A percentile compares a stretch with the other conserved stretches of the same genome.
These are phyloP conservation scores for Neocucurbitaria cava DNA, from an alignment of 2,329 filamentous ascomycete species.

Conservation along the genomic window DNA sequence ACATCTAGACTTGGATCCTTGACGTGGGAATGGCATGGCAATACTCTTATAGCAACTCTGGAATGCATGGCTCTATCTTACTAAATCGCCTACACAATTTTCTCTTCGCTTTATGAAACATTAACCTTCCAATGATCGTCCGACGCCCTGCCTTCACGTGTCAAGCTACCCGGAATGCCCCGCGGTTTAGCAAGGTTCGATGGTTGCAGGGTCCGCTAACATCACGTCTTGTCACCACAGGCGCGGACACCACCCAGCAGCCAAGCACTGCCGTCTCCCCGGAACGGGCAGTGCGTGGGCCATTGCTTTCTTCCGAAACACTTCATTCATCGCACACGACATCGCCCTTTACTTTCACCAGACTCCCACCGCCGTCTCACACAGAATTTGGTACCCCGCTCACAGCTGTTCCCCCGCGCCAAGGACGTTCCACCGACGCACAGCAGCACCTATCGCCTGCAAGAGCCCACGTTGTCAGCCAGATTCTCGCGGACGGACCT, in stretches of 20 bases:
- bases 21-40: conserved; percentile 11
- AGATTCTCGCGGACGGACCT: conserved; percentile 20
- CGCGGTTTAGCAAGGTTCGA: background rate
- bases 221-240: conserved; percentile 10
- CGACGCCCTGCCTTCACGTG: conserved; percentile 1
- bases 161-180: background rate
- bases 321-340: conserved; percentile 2
- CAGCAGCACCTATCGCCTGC: conserved; percentile 33
- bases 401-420: conserved; percentile 37
- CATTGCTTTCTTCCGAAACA: conserved; percentile 1
- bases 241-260: conserved; percentile 27
- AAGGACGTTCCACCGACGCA: conserved; percentile 32
- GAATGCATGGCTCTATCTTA: no score
- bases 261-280: conserved; percentile 33
- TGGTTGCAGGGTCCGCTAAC: conserved; percentile 7
- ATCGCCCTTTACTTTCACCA: background rate
- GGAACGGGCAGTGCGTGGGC: conserved; percentile 17
- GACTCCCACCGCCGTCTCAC: background rate
- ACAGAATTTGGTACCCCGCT: conserved; percentile 12
- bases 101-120: background rate
- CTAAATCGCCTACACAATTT: no score
- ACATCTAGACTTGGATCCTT: conserved; percentile 21
- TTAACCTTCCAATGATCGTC: background rate
- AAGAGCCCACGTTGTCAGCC: conserved; percentile 34
- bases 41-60: background rate